These are phyloP conservation scores for Pulveroboletus frians DNA, from an alignment of 768 basidiomycete species.

Conservation along the genomic window DNA sequence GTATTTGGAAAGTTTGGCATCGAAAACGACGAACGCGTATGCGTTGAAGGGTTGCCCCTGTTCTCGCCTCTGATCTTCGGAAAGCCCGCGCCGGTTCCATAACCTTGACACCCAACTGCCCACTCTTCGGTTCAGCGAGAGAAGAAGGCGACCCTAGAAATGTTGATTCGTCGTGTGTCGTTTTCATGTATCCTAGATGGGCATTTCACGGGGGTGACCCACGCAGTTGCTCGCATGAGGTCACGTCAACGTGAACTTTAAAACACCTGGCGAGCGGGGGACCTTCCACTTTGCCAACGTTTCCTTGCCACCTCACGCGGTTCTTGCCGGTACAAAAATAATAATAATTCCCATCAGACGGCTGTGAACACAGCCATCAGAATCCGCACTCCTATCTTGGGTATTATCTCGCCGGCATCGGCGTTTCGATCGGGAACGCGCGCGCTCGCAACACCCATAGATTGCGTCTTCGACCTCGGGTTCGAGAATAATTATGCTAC, in stretches of 20 bases:
- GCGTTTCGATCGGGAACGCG: slow-evolving; percentile 11
- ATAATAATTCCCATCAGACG: background rate
- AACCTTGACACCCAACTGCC: too few relatives aligned
- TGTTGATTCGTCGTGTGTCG: background rate
- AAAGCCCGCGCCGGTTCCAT: too few relatives aligned
- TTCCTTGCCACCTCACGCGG: background rate
- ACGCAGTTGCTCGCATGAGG: background rate
- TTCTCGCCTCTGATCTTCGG: slow-evolving; percentile 4
- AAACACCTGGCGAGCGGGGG: background rate
- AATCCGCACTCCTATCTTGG: slow-evolving; percentile 5
- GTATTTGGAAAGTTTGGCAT: slow-evolving; percentile 26
- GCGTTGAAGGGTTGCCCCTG: slow-evolving; percentile 3
- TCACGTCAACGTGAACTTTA: slow-evolving; percentile 14
- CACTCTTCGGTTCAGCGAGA: too few relatives aligned
- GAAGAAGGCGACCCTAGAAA: slow-evolving; percentile 11
- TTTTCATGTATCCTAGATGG: slow-evolving; percentile 24
- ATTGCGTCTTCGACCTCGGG: slow-evolving; percentile 8
- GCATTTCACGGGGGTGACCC: background rate
- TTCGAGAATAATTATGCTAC: background rate
- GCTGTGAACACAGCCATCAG: slow-evolving; percentile 13
- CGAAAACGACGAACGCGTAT: slow-evolving; percentile 15
- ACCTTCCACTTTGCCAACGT: background rate
- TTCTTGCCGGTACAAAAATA: slow-evolving; percentile 3
- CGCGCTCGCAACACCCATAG: background rate
- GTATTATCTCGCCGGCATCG: slow-evolving; percentile 11